Percentiles rank a stretch among this genome's conserved stretches.
These are phyloP conservation scores for Aspergillus hiratsukae DNA, from an alignment of 2,329 filamentous ascomycete genomes.

Conservation along the genomic window DNA sequence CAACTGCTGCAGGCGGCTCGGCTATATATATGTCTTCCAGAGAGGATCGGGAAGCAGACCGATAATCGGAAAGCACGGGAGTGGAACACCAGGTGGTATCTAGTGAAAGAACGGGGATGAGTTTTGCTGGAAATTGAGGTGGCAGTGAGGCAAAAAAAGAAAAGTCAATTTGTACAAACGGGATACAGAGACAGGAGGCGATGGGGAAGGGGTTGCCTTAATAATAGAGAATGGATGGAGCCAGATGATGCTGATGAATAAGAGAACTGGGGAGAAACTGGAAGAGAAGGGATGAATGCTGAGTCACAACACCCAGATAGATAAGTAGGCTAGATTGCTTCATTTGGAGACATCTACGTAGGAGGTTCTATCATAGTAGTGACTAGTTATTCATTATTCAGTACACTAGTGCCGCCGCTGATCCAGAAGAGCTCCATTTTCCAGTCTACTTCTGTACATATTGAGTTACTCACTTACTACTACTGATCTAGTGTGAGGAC, in stretches of 20 bases:
- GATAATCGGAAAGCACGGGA: constrained; percentile 22
- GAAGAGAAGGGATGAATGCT: constrained; percentile 1
- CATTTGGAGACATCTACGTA: neutral
- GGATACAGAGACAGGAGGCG: constrained; percentile 4
- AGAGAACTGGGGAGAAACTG: neutral
- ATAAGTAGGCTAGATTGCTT: neutral
- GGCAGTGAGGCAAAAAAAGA: constrained; percentile 8
- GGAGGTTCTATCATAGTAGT: neutral
- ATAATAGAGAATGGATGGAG: neutral
- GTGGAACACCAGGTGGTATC: constrained; percentile 7
- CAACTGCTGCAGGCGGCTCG: neutral
- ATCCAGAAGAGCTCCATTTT: constrained; percentile 1
- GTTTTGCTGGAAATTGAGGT: neutral
- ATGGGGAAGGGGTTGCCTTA: constrained; percentile 4
- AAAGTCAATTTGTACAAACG: constrained; percentile 3
- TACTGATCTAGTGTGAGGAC: neutral
- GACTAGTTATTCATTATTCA: neutral
- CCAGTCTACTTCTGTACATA: neutral
- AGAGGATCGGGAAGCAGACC: neutral
- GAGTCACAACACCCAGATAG: neutral
- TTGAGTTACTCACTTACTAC: neutral
- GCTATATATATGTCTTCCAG: constrained; percentile 15
- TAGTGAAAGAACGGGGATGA: constrained; percentile 1
- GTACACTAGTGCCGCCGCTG: constrained; percentile 3
- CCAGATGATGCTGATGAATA: neutral